Conservation (phyloP, 768 basidiomycete species). For the Tulasnella sp. region DNA sequence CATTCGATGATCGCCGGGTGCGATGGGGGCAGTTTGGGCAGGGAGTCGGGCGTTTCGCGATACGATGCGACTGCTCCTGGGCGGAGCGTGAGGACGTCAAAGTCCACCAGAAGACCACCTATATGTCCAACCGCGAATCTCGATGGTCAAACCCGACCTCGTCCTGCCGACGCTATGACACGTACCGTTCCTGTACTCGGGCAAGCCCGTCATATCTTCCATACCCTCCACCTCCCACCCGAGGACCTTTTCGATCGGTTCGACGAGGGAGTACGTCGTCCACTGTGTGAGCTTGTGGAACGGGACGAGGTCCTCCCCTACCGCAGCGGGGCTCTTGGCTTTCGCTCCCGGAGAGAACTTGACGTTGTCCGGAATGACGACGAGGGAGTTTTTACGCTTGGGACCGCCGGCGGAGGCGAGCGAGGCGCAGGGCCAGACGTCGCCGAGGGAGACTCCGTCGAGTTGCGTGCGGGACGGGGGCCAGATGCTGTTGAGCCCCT, state of each 20-base stretch:
- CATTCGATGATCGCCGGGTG: slow-evolving; percentile 93
- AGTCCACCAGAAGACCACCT: slow-evolving; percentile 84
- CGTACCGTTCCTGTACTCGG: slow-evolving; percentile 91
- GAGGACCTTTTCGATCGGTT: slow-evolving; percentile 65
- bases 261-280: slow-evolving; percentile 82
- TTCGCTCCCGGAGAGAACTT: slow-evolving; percentile 14
- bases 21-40: slow-evolving; percentile 57
- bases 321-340: slow-evolving; percentile 18
- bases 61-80: slow-evolving; percentile 34
- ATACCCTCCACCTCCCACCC: slow-evolving; percentile 73
- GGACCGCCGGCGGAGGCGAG: slow-evolving; percentile 26
- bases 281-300: slow-evolving; percentile 97
- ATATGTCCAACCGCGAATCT: not conserved
- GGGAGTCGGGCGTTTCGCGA: slow-evolving; percentile 35
- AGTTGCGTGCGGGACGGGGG: slow-evolving; percentile 60
- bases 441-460: slow-evolving; percentile 64
- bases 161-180: too few species aligned
- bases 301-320: slow-evolving; percentile 67
- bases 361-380: slow-evolving; percentile 14
- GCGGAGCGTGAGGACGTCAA: slow-evolving; percentile 65
- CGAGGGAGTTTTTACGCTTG: not conserved
- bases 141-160: not conserved
- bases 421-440: slow-evolving; percentile 81
- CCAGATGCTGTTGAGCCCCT: slow-evolving; percentile 82
- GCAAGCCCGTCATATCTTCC: slow-evolving; percentile 82